Percentiles rank a stretch among this genome's conserved stretches.
Evolutionary conservation across 2,329 filamentous ascomycete genomes (phyloP).

Genomic region (Aspergillus neotritici): DNA sequence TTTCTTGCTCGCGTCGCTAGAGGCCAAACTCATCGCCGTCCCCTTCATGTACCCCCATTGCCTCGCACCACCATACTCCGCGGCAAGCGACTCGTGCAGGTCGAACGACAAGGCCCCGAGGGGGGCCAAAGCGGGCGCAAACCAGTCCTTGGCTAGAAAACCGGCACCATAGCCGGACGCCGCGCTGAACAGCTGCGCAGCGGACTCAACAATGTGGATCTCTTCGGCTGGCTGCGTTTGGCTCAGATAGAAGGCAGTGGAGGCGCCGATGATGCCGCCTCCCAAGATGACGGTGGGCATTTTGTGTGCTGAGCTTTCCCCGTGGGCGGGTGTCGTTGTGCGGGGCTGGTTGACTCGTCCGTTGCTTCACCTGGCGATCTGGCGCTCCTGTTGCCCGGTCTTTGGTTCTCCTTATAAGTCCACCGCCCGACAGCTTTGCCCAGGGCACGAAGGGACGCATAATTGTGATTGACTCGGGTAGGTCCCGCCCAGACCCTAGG

Average conservation of each 20-base stretch:
- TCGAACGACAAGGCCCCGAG: slow-evolving; percentile 64
- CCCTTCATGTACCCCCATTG: slow-evolving; percentile 58
- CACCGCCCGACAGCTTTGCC: no score
- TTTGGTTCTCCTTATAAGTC: no score
- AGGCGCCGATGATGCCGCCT: slow-evolving; percentile 63
- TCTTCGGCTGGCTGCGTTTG: slow-evolving; percentile 28
- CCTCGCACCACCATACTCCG: slow-evolving; percentile 51
- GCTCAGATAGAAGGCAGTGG: slow-evolving; percentile 68
- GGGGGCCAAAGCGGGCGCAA: slow-evolving; percentile 50
- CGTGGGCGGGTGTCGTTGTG: no score
- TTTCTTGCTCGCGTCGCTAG: slow-evolving; percentile 31
- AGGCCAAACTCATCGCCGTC: slow-evolving; percentile 53
- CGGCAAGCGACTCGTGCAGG: slow-evolving; percentile 61
- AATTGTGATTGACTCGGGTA: no score
- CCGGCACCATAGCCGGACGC: slow-evolving; percentile 70
- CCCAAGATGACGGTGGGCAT: slow-evolving; percentile 61
- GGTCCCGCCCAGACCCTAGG: no score
- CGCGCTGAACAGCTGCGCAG: slow-evolving; percentile 60
- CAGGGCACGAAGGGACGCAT: no score
- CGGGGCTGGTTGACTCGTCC: no score
- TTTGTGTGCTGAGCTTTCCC: slow-evolving; percentile 11
- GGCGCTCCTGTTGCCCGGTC: no score
- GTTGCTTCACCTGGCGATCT: no score
- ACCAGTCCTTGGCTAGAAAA: slow-evolving; percentile 71
- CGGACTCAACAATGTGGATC: slow-evolving; percentile 56